phyloP scores from a whole-genome alignment of 2,329 filamentous ascomycete species.

The Cladorrhinum sp. region DNA sequence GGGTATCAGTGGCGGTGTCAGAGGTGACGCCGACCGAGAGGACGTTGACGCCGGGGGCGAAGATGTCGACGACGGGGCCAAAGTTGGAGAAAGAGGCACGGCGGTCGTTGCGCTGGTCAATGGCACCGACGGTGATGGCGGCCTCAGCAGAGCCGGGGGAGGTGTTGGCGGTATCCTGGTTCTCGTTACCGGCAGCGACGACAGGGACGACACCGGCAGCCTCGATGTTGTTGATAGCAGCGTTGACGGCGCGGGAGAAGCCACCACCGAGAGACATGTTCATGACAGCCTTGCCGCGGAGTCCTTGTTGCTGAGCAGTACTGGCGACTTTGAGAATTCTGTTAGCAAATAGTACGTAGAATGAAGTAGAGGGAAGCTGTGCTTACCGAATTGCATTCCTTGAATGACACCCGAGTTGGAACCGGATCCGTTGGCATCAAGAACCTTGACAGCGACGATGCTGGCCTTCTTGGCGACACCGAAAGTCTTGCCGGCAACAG shows the following conservation, averaged over 20 bases:
- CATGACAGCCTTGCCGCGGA: conserved; percentile 55
- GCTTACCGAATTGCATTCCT: conserved; percentile 54
- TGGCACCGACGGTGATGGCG: conserved; percentile 59
- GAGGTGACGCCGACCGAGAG: conserved; percentile 51
- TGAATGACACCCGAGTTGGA: conserved; percentile 51
- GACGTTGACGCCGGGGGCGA: conserved; percentile 54
- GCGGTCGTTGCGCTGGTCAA: conserved; percentile 48
- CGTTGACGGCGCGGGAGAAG: conserved; percentile 49
- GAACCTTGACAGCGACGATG: conserved; percentile 59
- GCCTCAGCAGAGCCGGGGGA: conserved; percentile 55
- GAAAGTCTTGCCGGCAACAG: conserved; percentile 57
- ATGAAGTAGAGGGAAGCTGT: neutral
- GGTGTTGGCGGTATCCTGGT: conserved; percentile 47
- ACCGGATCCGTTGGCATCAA: conserved; percentile 48
- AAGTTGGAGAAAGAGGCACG: conserved; percentile 59
- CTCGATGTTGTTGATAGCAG: conserved; percentile 49
- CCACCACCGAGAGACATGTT: conserved; percentile 61
- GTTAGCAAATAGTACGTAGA: conserved; percentile 17
- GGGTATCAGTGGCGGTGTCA: conserved; percentile 42
- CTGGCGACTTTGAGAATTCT: conserved; percentile 36
- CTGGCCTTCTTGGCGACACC: conserved; percentile 59
- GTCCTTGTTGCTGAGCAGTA: conserved; percentile 42
- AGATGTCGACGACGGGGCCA: conserved; percentile 51
- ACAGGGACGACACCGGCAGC: conserved; percentile 53
- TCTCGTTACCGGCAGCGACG: conserved; percentile 60